Base-by-base conservation (phyloP, 805 yeast genomes). In the Kodamaea nitidulidarum region DNA sequence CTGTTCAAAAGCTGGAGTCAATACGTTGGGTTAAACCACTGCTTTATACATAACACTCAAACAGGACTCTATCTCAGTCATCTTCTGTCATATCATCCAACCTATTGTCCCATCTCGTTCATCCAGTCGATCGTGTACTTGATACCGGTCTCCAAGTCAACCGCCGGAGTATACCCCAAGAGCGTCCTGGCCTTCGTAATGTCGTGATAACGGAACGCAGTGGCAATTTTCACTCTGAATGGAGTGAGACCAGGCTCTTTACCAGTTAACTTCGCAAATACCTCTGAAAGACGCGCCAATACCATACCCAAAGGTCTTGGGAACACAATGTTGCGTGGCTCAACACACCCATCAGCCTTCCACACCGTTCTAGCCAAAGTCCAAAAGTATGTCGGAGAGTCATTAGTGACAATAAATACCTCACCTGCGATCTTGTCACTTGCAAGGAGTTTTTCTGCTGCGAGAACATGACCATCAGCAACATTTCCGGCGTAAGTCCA, bases 401-500 rank as follows among this genome's bases (percentile, higher is more conserved):
- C 98, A 58, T 93, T 93, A 6, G 98, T 91, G 46, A 93, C 70
- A 56, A 91, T 88, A 60, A 88, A 93, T 2, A 83, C 76, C 59
- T 91, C 87, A 39, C 98, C 98, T 4, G 87, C 83, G 16, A 91
- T 80, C 11, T 65, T 49, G 5, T 49, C 49, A 4, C 75, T 66
- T 41, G 76, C 68, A 36, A 87, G 60, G 14, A 90, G 60, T 59
- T 81, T 81, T 53, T 84, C 67, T 4, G 96, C 95, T 1, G 98
- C 98, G 36, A 93, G 67, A 7, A 91, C 91, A 59, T 93, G 99
- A 7, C 97, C 83, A 61, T 88, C 95, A 0, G 98, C 98, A 28
- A 95, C 98, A 62, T 93, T 93, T 9, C 97, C 98, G n/a, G 84
- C 98, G 56, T 88, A 93, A 0, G 98, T 88, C 86, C 96, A 90